Conservation (phyloP, 2,329 filamentous ascomycete genomes). For the Neurospora crassa region DNA sequence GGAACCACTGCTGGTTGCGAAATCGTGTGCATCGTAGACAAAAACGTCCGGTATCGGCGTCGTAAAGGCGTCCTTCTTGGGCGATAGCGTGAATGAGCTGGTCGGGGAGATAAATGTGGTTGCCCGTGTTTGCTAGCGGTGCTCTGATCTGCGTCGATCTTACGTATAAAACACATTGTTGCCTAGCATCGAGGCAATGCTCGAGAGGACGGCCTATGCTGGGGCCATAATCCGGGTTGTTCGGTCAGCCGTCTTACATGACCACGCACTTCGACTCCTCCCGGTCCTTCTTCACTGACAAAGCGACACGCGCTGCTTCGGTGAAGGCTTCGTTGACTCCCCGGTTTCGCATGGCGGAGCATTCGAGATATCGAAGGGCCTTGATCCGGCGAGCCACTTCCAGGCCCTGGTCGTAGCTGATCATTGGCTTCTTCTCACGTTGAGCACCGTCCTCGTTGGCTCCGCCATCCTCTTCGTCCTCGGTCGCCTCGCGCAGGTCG, state of each 20-base stretch:
- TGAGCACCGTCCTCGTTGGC: conserved; percentile 25
- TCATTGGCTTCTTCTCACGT: conserved; percentile 59
- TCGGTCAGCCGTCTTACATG: conserved; percentile 36
- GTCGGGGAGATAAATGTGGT: background rate
- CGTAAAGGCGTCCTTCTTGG: background rate
- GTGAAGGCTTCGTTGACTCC: conserved; percentile 98
- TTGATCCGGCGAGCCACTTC: conserved; percentile 87
- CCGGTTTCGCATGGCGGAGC: conserved; percentile 95
- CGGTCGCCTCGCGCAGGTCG: conserved; percentile 72
- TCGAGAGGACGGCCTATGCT: conserved; percentile 1
- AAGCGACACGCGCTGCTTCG: conserved; percentile 87
- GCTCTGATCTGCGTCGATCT: background rate
- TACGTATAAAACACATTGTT: background rate
- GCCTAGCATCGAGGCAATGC: background rate
- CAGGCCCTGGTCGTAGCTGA: conserved; percentile 84
- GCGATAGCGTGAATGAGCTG: background rate
- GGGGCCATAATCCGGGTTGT: background rate
- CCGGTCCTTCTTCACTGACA: conserved; percentile 60
- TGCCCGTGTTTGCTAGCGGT: background rate
- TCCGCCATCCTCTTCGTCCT: conserved; percentile 53
- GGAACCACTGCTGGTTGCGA: background rate
- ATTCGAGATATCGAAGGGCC: conserved; percentile 91
- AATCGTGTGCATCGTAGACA: background rate
- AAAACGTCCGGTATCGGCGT: background rate
- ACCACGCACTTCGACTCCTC: conserved; percentile 51